These are phyloP conservation scores for Cutaneotrichosporon sp. DNA, from an alignment of 1,284 basidiomycete species.

Conservation along the genomic window DNA sequence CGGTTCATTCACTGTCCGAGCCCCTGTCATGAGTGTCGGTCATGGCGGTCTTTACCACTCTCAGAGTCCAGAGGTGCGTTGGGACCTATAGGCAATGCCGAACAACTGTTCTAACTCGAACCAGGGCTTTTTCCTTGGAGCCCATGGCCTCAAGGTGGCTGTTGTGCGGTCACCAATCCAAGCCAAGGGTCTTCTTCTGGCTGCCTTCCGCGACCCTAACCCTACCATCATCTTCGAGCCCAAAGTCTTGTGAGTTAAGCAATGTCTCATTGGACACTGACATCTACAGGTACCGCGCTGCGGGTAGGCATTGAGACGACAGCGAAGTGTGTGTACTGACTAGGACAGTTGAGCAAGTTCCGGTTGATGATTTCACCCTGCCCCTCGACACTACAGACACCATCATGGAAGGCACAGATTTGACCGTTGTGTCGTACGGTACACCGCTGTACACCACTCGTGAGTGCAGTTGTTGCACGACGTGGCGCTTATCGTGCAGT, in stretches of 20 bases:
- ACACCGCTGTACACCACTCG: constrained; percentile 84
- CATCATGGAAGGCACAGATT: constrained; percentile 66
- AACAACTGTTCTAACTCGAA: neutral
- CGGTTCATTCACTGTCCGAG: constrained; percentile 79
- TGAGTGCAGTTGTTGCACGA: constrained; percentile 49
- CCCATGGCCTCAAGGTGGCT: constrained; percentile 83
- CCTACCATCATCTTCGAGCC: constrained; percentile 94
- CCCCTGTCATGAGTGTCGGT: constrained; percentile 83
- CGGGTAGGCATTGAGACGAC: constrained; percentile 16
- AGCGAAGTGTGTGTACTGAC: neutral
- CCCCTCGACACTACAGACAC: constrained; percentile 75
- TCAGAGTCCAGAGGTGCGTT: constrained; percentile 69
- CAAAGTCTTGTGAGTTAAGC: constrained; percentile 52
- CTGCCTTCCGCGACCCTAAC: constrained; percentile 82
- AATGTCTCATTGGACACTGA: neutral
- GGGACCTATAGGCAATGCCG: neutral
- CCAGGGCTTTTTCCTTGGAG: constrained; percentile 80
- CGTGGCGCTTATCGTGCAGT: constrained; percentile 18
- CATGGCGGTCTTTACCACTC: constrained; percentile 92
- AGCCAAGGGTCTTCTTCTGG: constrained; percentile 82
- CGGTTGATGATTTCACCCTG: constrained; percentile 75
- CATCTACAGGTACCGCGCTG: constrained; percentile 29
- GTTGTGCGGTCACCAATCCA: constrained; percentile 90
- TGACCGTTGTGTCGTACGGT: constrained; percentile 86
- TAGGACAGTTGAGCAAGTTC: constrained; percentile 76